Percentiles rank a stretch among this genome's conserved stretches.
phyloP scores from a whole-genome alignment of 1,284 basidiomycete genomes.

The Marasmius tenuissimus region DNA sequence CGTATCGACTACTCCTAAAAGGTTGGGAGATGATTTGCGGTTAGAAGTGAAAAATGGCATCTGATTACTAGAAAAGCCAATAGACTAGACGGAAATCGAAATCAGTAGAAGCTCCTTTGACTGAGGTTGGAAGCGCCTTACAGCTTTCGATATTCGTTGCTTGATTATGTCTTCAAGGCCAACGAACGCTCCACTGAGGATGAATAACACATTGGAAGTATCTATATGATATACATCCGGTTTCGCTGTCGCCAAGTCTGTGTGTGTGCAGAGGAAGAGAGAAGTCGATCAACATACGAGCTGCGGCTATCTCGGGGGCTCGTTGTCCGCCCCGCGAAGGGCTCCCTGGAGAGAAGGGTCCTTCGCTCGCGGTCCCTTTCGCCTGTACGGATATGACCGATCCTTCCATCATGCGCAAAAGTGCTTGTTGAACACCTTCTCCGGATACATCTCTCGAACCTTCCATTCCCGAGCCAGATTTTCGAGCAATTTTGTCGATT shows the following conservation, averaged over 20 bases:
- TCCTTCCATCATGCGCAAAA: constrained; percentile 93
- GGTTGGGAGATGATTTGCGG: constrained; percentile 44
- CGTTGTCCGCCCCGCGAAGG: constrained; percentile 47
- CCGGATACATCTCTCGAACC: constrained; percentile 90
- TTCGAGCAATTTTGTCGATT: constrained; percentile 88
- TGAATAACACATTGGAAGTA: constrained; percentile 88
- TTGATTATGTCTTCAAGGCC: constrained; percentile 85
- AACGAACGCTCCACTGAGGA: constrained; percentile 92
- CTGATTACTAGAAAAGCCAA: constrained; percentile 82
- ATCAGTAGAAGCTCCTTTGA: not conserved
- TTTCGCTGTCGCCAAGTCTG: constrained; percentile 43
- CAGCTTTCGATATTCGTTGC: constrained; percentile 79
- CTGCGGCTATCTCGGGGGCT: constrained; percentile 27
- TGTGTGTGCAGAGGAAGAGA: constrained; percentile 2
- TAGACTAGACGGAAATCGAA: constrained; percentile 59
- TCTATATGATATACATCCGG: constrained; percentile 76
- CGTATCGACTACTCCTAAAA: constrained; percentile 70
- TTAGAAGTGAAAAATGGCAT: constrained; percentile 79
- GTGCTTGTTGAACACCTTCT: constrained; percentile 93
- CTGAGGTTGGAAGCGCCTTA: constrained; percentile 35
- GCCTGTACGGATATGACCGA: constrained; percentile 79
- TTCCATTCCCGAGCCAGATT: constrained; percentile 61
- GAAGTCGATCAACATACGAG: constrained; percentile 30
- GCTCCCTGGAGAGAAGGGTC: constrained; percentile 37
- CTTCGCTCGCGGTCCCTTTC: constrained; percentile 57